Percentiles rank a stretch among this genome's conserved stretches.
phyloP scores from a whole-genome alignment of 305 asterid species.

The Solanum hybrid region DNA sequence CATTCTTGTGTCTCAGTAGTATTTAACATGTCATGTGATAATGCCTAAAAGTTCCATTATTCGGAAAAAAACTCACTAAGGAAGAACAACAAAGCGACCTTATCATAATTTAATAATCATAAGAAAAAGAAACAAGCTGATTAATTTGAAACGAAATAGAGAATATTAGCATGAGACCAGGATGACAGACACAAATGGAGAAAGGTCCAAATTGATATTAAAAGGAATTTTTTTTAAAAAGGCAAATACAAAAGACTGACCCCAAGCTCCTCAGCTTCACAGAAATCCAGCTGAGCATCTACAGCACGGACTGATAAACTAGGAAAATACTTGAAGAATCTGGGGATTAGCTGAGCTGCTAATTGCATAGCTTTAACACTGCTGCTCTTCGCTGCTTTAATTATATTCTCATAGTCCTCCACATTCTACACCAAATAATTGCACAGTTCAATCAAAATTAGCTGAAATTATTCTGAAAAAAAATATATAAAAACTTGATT shows the following conservation, averaged over 20 bases:
- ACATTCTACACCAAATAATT: constrained; percentile 30
- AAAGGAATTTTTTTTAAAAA: neutral
- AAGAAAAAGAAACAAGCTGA: constrained; percentile 2
- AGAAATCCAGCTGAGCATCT: constrained; percentile 89
- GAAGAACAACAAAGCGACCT: neutral
- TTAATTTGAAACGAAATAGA: neutral
- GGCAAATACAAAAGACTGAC: constrained; percentile 26
- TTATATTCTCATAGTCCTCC: constrained; percentile 72
- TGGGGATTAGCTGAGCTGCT: constrained; percentile 92
- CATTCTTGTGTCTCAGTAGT: neutral
- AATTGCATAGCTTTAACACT: constrained; percentile 79
- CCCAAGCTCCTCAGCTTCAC: constrained; percentile 96
- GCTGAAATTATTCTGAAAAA: neutral
- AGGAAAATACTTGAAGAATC: constrained; percentile 82
- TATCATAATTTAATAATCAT: neutral
- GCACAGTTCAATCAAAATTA: neutral
- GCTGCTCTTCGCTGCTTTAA: constrained; percentile 66
- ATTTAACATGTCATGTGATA: neutral
- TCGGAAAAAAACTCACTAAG: neutral
- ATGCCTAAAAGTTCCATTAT: neutral
- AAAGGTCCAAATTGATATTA: neutral
- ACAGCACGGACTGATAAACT: constrained; percentile 59
- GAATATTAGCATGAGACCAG: neutral
- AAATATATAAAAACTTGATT: neutral
- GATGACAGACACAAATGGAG: neutral